Percentiles rank a stretch among this genome's conserved stretches.
Conservation (phyloP, 2,329 filamentous ascomycete genomes). For the Chrysoporthe deuterocubensis region DNA sequence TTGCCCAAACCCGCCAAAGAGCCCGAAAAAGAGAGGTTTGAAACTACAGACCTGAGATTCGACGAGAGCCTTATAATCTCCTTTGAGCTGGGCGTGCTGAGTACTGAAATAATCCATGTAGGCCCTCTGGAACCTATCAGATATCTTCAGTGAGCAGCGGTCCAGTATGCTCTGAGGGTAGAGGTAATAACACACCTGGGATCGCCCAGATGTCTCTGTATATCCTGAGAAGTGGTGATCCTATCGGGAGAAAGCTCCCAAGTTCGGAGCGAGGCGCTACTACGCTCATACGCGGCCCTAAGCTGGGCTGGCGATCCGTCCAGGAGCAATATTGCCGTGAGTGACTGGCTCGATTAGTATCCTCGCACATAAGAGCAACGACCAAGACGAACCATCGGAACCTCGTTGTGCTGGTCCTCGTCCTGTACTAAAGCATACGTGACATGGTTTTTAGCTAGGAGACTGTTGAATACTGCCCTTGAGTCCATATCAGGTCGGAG, state of each 20-base stretch:
- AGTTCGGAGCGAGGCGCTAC: neutral
- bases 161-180: neutral
- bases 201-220: neutral
- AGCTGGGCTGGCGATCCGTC: neutral
- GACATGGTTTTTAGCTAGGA: conserved; percentile 3
- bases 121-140: conserved; percentile 6
- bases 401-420: neutral
- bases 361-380: neutral
- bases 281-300: neutral
- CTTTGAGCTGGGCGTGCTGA: neutral
- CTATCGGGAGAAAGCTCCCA: neutral
- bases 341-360: neutral
- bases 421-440: conserved; percentile 9
- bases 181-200: neutral
- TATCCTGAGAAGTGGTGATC: neutral
- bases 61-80: neutral
- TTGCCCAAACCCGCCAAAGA: conserved; percentile 33
- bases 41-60: neutral
- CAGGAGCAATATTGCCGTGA: neutral
- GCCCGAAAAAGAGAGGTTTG: conserved; percentile 33
- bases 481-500: neutral
- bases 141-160: too few species aligned
- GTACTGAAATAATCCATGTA: conserved; percentile 12
- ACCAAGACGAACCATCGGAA: conserved; percentile 7
- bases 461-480: neutral